Evolutionary conservation across 2,329 filamentous ascomycete genomes (phyloP), one percentile per base, ranked within the genome.

Genomic region (Cladosporium sp.): DNA sequence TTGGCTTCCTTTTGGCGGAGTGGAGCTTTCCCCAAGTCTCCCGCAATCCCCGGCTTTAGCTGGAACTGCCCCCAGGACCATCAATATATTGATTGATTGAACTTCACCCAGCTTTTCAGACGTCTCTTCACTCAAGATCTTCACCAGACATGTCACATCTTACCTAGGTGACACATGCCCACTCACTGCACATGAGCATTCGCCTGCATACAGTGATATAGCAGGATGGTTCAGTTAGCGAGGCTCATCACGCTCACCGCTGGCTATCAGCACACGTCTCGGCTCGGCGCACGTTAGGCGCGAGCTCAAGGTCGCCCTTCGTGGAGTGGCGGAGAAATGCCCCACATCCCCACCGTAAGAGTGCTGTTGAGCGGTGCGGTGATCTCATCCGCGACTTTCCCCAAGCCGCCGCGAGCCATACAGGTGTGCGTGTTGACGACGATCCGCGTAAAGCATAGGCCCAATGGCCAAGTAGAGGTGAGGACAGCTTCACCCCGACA

Each of bases 301-400:
- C 43, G 25, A 45, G 40, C 11, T 20, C 43, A 14, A 47, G 43
- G 43, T 8, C 30, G 28, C 30, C 11, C 20, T 51, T 37, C 22
- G 49, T 38, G 49, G 49, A 51, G 49, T 28, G 22, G 47, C n/a
- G 30, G 17, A 39, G 39, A 55, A 15, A 4, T 19, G 30, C 40
- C 54, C 54, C 34, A 42, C 25, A n/a, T 43, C 51, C 28, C 51
- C 51, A 49, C 54, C 20, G 12, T 25, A 38, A 37, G 2, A 14
- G 30, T 30, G 39, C 28, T 57, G 55, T 57, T 57, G 55, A 57
- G 45, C 34, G 47, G 45, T 51, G 55, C 45, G 40, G 45, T 58
- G 55, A 58, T 56, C 37, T 58, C 55, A 58, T 51, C 45, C 45
- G 15, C 43, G 36, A 51, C 17, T 15, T 15, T 14, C 37, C 37